A percentile compares a stretch with the other conserved stretches of the same genome.
phyloP scores from a whole-genome alignment of 306 rosid species.

The Heteromeles arbutifolia region DNA sequence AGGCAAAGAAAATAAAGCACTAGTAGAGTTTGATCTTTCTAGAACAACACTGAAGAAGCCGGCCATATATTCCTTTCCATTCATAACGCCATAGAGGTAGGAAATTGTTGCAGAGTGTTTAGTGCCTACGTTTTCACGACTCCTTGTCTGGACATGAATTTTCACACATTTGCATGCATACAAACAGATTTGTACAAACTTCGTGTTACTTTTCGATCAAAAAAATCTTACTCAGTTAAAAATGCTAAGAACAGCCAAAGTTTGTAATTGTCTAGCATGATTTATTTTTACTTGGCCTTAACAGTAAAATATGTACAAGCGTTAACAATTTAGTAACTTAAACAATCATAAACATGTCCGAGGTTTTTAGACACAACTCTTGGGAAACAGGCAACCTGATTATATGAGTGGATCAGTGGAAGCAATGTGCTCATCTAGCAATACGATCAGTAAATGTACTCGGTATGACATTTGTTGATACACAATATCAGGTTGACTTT shows the following conservation, averaged over 20 bases:
- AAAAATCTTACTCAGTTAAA: not conserved
- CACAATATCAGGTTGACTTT: no score
- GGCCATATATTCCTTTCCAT: slow-evolving; percentile 2
- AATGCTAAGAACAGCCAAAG: not conserved
- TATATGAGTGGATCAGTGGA: no score
- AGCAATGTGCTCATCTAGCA: not conserved
- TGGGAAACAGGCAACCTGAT: no score
- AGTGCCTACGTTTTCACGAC: slow-evolving; percentile 2
- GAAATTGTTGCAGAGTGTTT: not conserved
- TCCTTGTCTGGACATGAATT: not conserved
- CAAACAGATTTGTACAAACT: not conserved
- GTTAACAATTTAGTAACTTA: no score
- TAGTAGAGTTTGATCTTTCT: not conserved
- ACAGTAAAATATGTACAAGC: not conserved
- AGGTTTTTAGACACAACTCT: no score
- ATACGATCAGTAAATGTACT: not conserved
- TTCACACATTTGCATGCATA: not conserved
- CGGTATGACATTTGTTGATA: no score
- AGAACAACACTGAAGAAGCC: not conserved
- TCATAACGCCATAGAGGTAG: not conserved
- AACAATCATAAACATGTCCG: no score
- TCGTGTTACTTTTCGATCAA: not conserved
- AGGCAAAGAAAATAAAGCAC: not conserved
- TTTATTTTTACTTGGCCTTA: not conserved
- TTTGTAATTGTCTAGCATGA: not conserved